Base-by-base conservation (phyloP, 495 filamentous ascomycete genomes). In the Penicillium riverlandense region DNA sequence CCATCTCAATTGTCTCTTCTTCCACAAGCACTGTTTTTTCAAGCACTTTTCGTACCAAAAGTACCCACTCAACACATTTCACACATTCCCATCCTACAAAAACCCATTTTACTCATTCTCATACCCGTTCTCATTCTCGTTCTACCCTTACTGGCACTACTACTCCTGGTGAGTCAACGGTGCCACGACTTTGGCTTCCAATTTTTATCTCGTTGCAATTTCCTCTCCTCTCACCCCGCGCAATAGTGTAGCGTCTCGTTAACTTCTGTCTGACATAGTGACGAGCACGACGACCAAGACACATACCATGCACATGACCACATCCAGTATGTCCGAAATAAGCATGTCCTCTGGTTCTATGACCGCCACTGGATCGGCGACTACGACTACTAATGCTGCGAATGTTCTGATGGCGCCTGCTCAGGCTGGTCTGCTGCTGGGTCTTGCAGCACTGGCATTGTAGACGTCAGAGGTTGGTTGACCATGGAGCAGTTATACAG, bases 361-460 rank as follows among this genome's bases (percentile, higher is more conserved):
- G 3, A 50, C 49, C 10, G 46, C 56, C 8, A 47, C 48, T 14
- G 49, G 45, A 11, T 43, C 48, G 11, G 40, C 49, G 2, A 45
- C 43, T 37, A 49, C 49, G 0, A 53, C 52, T 6, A 44, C 57
- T 1, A 58, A 58, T 27, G 52, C 54, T 9, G 57, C 51, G 36
- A 52, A 48, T 6, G 10, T 44, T 9, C 42, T 59, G 14, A 38
- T 53, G 32, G 76, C 29, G 70, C 59, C 48, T 29, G 57, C 32
- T 28, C 49, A 55, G 29, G 49, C 48, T 8, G 55, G 59, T 41
- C 36, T 62, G 7, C 48, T 62, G 32, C 15, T 62, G 29, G 59
- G 55, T 9, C 40, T 62, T 10, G 40, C 49, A 8, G 57, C 57
- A 6, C 40, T 60, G 11, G 48, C 45, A 5, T 42, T 62, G 8